Evolutionary conservation across 2,329 filamentous ascomycete species (phyloP).

Genomic region (Trichoderma sp.): DNA sequence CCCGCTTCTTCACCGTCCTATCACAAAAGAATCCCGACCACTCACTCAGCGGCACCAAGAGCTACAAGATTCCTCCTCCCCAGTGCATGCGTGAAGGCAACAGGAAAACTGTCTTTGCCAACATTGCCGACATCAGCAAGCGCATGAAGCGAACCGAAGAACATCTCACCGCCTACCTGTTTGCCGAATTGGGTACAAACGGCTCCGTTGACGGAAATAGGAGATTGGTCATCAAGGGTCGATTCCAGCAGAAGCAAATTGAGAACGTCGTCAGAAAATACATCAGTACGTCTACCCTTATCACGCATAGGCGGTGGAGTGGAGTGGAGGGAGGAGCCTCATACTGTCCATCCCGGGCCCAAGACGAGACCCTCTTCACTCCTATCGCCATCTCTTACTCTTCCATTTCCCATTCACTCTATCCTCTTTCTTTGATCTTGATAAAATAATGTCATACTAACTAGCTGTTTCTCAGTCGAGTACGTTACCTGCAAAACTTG

Average conservation of each 20-base stretch:
- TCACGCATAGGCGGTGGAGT: neutral
- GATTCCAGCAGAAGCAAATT: conserved; percentile 99
- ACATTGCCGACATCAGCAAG: conserved; percentile 98
- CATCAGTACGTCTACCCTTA: conserved; percentile 63
- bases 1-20: conserved; percentile 91
- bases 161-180: conserved; percentile 94
- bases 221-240: conserved; percentile 96
- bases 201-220: conserved; percentile 92
- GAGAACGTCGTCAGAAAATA: conserved; percentile 96
- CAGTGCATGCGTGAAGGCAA: conserved; percentile 99
- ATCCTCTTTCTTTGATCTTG: too few species aligned
- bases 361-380: neutral
- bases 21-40: conserved; percentile 97
- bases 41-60: conserved; percentile 81
- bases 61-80: conserved; percentile 98
- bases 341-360: neutral
- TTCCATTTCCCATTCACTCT: neutral
- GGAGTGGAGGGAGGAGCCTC: neutral
- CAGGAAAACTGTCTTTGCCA: conserved; percentile 99
- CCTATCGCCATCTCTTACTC: neutral
- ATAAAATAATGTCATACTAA: conserved; percentile 29
- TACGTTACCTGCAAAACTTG: conserved; percentile 99
- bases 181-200: conserved; percentile 95
- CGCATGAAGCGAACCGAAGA: conserved; percentile 99
- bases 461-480: conserved; percentile 58